Evolutionary conservation across 2,329 filamentous ascomycete genomes (phyloP), one percentile per base, ranked within the genome.

Genomic region (Aspergillus persii): DNA sequence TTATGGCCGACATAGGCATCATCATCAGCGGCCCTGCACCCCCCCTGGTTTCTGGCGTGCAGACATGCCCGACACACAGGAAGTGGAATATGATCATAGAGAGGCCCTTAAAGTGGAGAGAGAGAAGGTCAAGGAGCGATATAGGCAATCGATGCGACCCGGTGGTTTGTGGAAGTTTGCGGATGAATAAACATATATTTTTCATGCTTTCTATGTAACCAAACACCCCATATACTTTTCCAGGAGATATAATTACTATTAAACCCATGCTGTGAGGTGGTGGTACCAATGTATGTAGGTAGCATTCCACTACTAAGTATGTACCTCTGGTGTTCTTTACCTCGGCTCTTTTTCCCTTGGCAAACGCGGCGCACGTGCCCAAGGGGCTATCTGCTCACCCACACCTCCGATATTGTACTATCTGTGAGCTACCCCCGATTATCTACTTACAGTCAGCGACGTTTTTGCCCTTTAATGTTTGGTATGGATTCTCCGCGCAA

Each of bases 1-100:
- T 61, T 86, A 86, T 72, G 92, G 92, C 5, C 91, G 83, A 71
- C 93, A 97, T 75, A 84, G 89, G 57, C 85, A 94, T 66, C 83
- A 86, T 30, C 92, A 89, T 74, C 84, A 88, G 60, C 84, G 92
- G 53, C 83, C 85, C 62, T 81, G 79, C 49, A 91, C 89, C 8
- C 93, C 95, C 11, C 91, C 92, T 1, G 93, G 92, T 0, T 98
- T 91, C 72, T 99, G 95, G 95, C 83, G 91, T 56, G 84, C 89
- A 1, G 94, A 96, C 66, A 96, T 99, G 72, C 93, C 94, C 1
- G 86, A 80, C 29, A 97, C 95, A 1, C 95, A 98, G 72, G 91
- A 97, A 74, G 76, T 88, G 30, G 80, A 85, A 65, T 78, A 81
- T 54, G 86, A 94, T 67, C 84, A 84, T 58, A 81, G 83, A 60